phyloP scores from a whole-genome alignment of 768 basidiomycete species.

The Dioszegia crocea region DNA sequence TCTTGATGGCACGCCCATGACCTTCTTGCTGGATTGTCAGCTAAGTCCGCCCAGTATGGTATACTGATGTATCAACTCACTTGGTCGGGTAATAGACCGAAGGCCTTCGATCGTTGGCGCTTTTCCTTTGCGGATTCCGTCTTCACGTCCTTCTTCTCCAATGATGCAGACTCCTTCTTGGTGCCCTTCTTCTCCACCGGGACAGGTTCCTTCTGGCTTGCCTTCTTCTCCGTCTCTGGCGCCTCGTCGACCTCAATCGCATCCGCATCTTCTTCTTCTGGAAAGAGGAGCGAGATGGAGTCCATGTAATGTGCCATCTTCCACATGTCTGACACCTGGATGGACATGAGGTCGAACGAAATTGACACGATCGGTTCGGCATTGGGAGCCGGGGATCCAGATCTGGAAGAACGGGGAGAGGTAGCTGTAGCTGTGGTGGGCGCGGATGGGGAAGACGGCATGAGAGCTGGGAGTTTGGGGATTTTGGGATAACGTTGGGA shows the following conservation, averaged over 20 bases:
- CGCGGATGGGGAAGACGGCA: too few species aligned
- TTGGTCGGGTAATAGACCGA: too few species aligned
- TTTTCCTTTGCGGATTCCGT: too few species aligned
- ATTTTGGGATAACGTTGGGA: constrained; percentile 89
- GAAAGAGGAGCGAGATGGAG: constrained; percentile 58
- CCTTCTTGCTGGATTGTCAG: too few species aligned
- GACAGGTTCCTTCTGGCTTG: background rate
- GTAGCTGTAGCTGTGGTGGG: constrained; percentile 38
- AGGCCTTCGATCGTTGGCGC: too few species aligned
- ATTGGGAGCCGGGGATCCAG: constrained; percentile 21
- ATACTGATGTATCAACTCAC: too few species aligned
- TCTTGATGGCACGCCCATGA: too few species aligned
- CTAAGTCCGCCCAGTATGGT: too few species aligned
- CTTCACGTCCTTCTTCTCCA: too few species aligned
- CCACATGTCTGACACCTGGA: constrained; percentile 77
- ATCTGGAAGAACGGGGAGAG: constrained; percentile 30
- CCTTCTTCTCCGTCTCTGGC: background rate
- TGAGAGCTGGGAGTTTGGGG: constrained; percentile 53
- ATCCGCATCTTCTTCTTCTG: constrained; percentile 45
- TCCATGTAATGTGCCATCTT: constrained; percentile 72
- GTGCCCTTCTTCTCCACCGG: background rate
- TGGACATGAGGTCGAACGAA: constrained; percentile 73
- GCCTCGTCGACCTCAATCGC: constrained; percentile 15
- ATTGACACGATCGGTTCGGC: constrained; percentile 59
- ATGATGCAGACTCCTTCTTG: too few species aligned